Evolutionary conservation across 257 asterid species (phyloP).

Genomic region (Nicotiana tabacum): DNA sequence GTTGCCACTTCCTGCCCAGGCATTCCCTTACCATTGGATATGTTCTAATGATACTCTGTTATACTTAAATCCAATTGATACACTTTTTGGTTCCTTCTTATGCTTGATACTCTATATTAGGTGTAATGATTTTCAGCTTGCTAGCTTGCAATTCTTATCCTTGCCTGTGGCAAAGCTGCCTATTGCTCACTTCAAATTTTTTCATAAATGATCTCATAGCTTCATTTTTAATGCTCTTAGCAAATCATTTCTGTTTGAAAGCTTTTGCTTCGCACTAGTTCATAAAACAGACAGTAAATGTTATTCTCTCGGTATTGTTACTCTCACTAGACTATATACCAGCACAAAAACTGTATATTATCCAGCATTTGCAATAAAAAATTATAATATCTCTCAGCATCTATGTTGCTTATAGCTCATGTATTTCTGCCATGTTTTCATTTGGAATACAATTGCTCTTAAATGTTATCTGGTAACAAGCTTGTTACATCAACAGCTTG

Average conservation of each 20-base stretch:
- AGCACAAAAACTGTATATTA: not conserved
- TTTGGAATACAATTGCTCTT: not conserved
- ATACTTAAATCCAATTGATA: not conserved
- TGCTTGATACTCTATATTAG: not conserved
- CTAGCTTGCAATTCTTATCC: not conserved
- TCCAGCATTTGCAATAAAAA: not conserved
- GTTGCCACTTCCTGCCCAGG: not conserved
- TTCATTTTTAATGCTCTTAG: not conserved
- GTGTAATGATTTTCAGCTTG: not conserved
- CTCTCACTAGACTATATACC: not conserved
- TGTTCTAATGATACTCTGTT: not conserved
- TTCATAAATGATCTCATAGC: not conserved
- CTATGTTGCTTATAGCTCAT: not conserved
- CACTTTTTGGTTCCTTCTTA: not conserved
- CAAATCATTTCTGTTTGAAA: not conserved
- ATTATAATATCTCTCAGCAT: not conserved
- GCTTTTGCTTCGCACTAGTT: not conserved
- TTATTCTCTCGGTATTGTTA: not conserved
- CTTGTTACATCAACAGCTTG: conserved; percentile 44
- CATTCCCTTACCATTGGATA: not conserved
- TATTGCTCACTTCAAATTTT: not conserved
- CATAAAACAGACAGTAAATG: not conserved
- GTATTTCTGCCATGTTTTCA: not conserved
- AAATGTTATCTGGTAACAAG: not conserved
- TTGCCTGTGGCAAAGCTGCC: not conserved